Evolutionary conservation across 2,329 filamentous ascomycete genomes (phyloP).

Genomic region (Aspergillus piperis): DNA sequence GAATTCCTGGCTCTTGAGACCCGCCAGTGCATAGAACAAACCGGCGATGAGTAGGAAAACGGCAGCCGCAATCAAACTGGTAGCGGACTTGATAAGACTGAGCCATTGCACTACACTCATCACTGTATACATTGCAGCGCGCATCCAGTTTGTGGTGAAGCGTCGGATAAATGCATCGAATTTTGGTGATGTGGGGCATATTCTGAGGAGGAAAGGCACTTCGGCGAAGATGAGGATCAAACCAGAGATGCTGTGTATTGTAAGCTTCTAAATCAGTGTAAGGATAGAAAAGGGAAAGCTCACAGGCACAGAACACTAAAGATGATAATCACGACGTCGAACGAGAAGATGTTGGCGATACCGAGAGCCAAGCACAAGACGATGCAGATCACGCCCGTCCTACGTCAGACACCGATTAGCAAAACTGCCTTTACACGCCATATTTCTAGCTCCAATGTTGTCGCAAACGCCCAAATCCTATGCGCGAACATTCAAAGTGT

Average conservation of each 20-base stretch:
- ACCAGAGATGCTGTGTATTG: slow-evolving; percentile 61
- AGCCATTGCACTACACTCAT: slow-evolving; percentile 86
- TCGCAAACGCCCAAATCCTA: not conserved
- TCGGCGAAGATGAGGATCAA: slow-evolving; percentile 82
- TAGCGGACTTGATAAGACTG: slow-evolving; percentile 65
- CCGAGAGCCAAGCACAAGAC: slow-evolving; percentile 67
- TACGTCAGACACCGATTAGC: slow-evolving; percentile 25
- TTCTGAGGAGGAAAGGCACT: slow-evolving; percentile 90
- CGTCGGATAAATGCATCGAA: slow-evolving; percentile 90
- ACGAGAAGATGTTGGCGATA: slow-evolving; percentile 68
- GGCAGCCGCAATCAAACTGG: slow-evolving; percentile 81
- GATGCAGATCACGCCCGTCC: slow-evolving; percentile 60
- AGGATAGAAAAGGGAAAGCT: slow-evolving; percentile 28
- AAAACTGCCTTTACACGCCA: not conserved
- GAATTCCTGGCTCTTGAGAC: slow-evolving; percentile 49
- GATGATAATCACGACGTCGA: slow-evolving; percentile 58
- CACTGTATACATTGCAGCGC: slow-evolving; percentile 77
- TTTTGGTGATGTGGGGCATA: slow-evolving; percentile 88
- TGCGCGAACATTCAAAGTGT: not conserved
- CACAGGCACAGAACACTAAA: slow-evolving; percentile 62
- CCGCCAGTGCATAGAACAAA: slow-evolving; percentile 67
- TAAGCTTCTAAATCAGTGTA: slow-evolving; percentile 38
- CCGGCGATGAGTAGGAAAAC: slow-evolving; percentile 76
- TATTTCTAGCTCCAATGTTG: not conserved
- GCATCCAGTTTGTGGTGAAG: slow-evolving; percentile 96